These are phyloP conservation scores for Arthrobotrys megalospora DNA, from an alignment of 2,329 filamentous ascomycete species.

Conservation along the genomic window DNA sequence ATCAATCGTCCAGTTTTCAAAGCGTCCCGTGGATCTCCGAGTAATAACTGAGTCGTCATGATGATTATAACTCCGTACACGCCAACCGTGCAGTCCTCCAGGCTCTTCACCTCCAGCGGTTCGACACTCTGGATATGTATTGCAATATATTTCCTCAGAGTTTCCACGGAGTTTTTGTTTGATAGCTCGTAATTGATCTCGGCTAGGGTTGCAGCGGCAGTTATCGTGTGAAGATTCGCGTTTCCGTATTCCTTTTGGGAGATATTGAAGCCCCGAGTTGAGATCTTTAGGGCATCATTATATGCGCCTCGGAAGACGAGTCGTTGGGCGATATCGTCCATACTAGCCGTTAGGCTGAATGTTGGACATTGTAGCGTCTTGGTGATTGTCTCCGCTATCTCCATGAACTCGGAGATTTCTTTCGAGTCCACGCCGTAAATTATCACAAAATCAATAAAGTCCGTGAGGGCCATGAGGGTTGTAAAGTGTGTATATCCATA, in stretches of 20 bases:
- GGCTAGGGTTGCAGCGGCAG: neutral
- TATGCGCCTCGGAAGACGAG: neutral
- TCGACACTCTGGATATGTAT: neutral
- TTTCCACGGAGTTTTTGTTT: too few relatives aligned
- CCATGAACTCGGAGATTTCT: neutral
- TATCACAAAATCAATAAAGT: neutral
- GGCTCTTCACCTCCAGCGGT: neutral
- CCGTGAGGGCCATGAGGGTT: neutral
- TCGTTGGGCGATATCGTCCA: neutral
- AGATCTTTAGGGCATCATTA: too few relatives aligned
- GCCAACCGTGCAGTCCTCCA: neutral
- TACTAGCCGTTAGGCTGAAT: neutral
- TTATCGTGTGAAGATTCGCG: neutral
- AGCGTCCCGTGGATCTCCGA: neutral
- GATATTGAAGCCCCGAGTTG: neutral
- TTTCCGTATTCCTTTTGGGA: neutral
- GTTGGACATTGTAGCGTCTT: neutral
- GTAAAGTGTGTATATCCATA: constrained; percentile 3
- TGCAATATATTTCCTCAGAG: too few relatives aligned
- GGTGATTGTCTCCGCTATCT: neutral
- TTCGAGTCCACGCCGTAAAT: constrained; percentile 1
- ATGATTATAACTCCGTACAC: neutral
- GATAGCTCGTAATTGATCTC: neutral
- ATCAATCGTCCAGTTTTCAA: neutral
- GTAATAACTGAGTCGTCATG: neutral